Evolutionary conservation across 2,329 filamentous ascomycete species (phyloP), one percentile per base, ranked within the genome.

Genomic region (Colletotrichum eleusines): DNA sequence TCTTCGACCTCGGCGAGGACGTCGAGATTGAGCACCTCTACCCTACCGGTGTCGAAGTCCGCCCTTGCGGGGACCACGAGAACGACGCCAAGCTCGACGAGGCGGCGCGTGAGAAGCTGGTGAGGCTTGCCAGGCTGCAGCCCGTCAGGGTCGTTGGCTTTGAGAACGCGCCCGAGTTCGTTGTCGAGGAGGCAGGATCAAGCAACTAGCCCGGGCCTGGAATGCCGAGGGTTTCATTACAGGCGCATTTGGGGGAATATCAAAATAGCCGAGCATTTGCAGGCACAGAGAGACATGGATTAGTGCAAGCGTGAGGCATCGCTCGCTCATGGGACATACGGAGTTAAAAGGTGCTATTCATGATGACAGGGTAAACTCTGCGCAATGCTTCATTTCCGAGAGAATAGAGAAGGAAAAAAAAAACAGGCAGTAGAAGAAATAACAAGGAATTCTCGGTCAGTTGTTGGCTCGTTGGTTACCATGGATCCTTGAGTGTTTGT

Each of bases 1-100:
- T 81, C 3, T 81, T 72, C 31, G 61, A 64, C 0, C 73, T 74
- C 12, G 73, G 72, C 16, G 70, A 64, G 2, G 65, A 71, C n/a
- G 67, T 74, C 33, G 66, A 72, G 23, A 66, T 74, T 26, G 73
- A 74, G 55, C 72, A 72, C 40, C 51, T 74, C 12, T 74, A 74
- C 50, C 73, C 73, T 3, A 63, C 60, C 5, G 73, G 73, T n/a
- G 42, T 74, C 33, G 50, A 72, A 12, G 60, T 70, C 2, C 66
- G 57, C 26, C 69, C 69, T 18, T 53, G 62, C 20, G 50, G 51
- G 11, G 40, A 23, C 11, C n/a, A n/a, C 7, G 33, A 46, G 0
- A 44, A 31, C 5, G n/a, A 26, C 6, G 48, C 46, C 31, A 54
- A 1, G 26, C 65, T 71, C 23, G 38, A 48, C 3, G 69, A 63